Conservation (phyloP, 768 basidiomycete species). For the Xanthoconium stramineum region DNA sequence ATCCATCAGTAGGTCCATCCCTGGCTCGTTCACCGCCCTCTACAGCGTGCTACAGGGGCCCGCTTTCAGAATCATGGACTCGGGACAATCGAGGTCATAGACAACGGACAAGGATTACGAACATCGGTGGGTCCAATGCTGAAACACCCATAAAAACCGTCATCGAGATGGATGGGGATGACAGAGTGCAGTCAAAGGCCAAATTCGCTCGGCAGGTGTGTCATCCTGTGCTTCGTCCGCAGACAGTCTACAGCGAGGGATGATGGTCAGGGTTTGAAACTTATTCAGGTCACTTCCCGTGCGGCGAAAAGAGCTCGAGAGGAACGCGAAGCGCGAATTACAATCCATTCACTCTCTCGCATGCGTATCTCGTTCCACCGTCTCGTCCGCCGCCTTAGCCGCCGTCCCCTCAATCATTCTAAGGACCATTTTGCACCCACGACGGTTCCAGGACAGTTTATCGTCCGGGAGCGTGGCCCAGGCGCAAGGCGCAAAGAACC, state of each 20-base stretch:
- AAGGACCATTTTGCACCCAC: too few relatives aligned
- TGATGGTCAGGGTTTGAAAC: conserved; percentile 68
- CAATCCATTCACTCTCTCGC: conserved; percentile 73
- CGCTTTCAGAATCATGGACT: conserved; percentile 87
- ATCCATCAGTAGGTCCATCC: conserved; percentile 59
- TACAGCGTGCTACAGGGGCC: conserved; percentile 56
- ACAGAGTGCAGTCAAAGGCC: conserved; percentile 52
- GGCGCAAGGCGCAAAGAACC: too few relatives aligned
- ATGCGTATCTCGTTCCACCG: conserved; percentile 81
- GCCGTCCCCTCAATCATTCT: too few relatives aligned
- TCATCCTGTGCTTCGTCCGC: not conserved
- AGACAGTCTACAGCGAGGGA: conserved; percentile 63
- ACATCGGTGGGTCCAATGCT: conserved; percentile 53
- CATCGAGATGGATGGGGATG: conserved; percentile 69
- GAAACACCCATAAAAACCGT: conserved; percentile 76
- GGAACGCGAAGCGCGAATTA: conserved; percentile 87
- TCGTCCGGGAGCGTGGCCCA: too few relatives aligned
- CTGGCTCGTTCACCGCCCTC: not conserved
- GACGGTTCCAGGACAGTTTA: too few relatives aligned
- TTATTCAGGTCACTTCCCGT: conserved; percentile 86
- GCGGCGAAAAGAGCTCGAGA: conserved; percentile 84
- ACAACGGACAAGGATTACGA: conserved; percentile 90
- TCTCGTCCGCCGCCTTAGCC: not conserved
- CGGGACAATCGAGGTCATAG: conserved; percentile 79
- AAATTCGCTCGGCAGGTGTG: conserved; percentile 77